Percentiles rank a stretch among this genome's conserved stretches.
Evolutionary conservation across 2,329 filamentous ascomycete genomes (phyloP).

Genomic region (Cadophora sp.): DNA sequence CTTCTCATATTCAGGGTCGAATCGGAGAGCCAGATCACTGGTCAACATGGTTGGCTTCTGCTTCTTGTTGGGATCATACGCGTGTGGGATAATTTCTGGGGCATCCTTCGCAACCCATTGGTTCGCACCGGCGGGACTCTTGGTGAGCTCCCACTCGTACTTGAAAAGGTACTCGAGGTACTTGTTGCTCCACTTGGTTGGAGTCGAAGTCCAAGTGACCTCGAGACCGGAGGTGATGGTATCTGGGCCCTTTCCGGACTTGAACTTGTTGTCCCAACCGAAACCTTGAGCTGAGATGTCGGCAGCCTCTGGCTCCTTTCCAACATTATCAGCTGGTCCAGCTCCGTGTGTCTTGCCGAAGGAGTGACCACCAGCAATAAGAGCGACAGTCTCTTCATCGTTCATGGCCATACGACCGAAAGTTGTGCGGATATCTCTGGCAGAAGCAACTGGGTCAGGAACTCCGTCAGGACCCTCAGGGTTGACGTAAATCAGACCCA

Average conservation of each 20-base stretch:
- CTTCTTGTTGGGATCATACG: slow-evolving; percentile 74
- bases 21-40: slow-evolving; percentile 74
- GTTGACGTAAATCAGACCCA: slow-evolving; percentile 85
- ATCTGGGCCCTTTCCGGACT: slow-evolving; percentile 71
- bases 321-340: slow-evolving; percentile 66
- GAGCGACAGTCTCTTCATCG: slow-evolving; percentile 80
- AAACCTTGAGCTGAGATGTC: slow-evolving; percentile 71
- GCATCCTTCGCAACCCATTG: slow-evolving; percentile 78
- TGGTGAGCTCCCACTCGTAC: slow-evolving; percentile 78
- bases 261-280: slow-evolving; percentile 72
- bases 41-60: slow-evolving; percentile 79
- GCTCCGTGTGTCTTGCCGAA: slow-evolving; percentile 86
- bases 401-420: slow-evolving; percentile 85
- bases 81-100: slow-evolving; percentile 72
- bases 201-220: slow-evolving; percentile 80
- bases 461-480: slow-evolving; percentile 78
- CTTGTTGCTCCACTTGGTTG: slow-evolving; percentile 76
- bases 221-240: slow-evolving; percentile 80
- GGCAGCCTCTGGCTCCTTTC: slow-evolving; percentile 70
- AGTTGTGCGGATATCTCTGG: slow-evolving; percentile 74
- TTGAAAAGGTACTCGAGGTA: slow-evolving; percentile 80
- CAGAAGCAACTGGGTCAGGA: slow-evolving; percentile 73
- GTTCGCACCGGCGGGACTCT: slow-evolving; percentile 77
- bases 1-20: slow-evolving; percentile 77
- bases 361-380: slow-evolving; percentile 79